Base-by-base conservation (phyloP, 345 rosid genomes). In the Psidium guajava region DNA sequence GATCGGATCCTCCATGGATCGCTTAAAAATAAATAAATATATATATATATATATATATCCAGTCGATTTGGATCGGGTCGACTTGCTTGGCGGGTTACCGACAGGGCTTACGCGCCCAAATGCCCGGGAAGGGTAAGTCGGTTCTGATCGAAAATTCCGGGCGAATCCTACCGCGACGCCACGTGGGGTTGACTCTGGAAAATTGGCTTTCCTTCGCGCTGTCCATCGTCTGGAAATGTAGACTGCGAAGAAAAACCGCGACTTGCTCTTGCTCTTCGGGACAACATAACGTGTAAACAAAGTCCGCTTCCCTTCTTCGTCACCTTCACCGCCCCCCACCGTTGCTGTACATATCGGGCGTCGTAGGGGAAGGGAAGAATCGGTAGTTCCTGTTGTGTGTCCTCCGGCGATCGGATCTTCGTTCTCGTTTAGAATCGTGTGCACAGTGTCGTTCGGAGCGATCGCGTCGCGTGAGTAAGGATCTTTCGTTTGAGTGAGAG, bases 21-120 rank as follows among this genome's bases (percentile, higher is more conserved):
- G 51, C 51, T n/a, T n/a, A n/a, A n/a, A n/a, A n/a, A n/a, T n/a
- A n/a, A n/a, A n/a, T n/a, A n/a, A n/a, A n/a, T n/a, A n/a, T n/a
- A n/a, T n/a, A n/a, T n/a, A n/a, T n/a, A n/a, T n/a, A n/a, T n/a
- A n/a, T n/a, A n/a, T n/a, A n/a, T n/a, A n/a, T n/a, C n/a, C n/a
- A n/a, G n/a, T 1, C 10, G 15, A 8, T 15, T 7, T 12, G 1
- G 32, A 58, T n/a, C 18, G 18, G 0, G 12, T 58, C 4, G 8
- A 50, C 51, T 47, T 8, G 8, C 9, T 8, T 47, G 50, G 50
- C 50, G 50, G 50, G 50, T 47, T 8, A 47, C 50, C 11, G 50
- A 49, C 51, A 10, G 11, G 36, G 32, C n/a, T 61, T 6, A 13
- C 14, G 74, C 42, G 7, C 40, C 74, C 10, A 6, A 14, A 27